Evolutionary conservation across 2,329 filamentous ascomycete species (phyloP).

Genomic region (Fusarium pininemorale): DNA sequence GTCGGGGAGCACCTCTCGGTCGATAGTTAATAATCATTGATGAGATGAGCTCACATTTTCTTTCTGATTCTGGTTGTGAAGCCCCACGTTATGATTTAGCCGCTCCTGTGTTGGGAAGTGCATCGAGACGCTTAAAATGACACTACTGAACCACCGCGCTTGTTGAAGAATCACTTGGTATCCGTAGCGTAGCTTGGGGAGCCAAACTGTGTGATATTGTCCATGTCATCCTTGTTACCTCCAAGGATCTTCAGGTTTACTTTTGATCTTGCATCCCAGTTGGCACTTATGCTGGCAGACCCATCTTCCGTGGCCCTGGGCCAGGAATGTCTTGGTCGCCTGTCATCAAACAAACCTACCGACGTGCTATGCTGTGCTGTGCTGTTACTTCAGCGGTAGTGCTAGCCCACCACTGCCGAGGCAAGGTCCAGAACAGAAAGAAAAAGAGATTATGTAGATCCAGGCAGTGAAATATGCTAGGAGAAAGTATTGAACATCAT

Average conservation of each 20-base stretch:
- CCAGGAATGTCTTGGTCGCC: conserved; percentile 29
- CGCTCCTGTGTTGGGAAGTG: conserved; percentile 8
- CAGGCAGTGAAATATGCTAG: background rate
- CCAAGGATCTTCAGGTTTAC: conserved; percentile 7
- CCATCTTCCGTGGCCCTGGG: conserved; percentile 11
- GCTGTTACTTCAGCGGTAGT: conserved; percentile 14
- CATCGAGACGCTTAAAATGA: background rate
- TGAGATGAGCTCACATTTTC: background rate
- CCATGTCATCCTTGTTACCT: background rate
- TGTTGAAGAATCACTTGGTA: conserved; percentile 2
- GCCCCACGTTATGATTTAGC: background rate
- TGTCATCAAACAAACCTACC: conserved; percentile 7
- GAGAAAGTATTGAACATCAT: conserved; percentile 13
- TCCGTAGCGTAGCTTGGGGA: background rate
- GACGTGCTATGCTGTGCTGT: background rate
- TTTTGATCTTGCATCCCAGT: conserved; percentile 21
- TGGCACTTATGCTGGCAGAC: conserved; percentile 4
- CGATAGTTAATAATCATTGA: background rate
- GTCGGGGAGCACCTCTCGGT: background rate
- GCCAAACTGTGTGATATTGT: background rate
- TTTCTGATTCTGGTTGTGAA: background rate
- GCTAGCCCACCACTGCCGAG: conserved; percentile 8
- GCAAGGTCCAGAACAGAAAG: conserved; percentile 12
- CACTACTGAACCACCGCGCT: background rate
- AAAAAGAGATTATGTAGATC: background rate